Percentiles rank a stretch among this genome's conserved stretches.
These are phyloP conservation scores for Geotrichum siamense DNA, from an alignment of 1,139 yeast genomes.

Conservation along the genomic window DNA sequence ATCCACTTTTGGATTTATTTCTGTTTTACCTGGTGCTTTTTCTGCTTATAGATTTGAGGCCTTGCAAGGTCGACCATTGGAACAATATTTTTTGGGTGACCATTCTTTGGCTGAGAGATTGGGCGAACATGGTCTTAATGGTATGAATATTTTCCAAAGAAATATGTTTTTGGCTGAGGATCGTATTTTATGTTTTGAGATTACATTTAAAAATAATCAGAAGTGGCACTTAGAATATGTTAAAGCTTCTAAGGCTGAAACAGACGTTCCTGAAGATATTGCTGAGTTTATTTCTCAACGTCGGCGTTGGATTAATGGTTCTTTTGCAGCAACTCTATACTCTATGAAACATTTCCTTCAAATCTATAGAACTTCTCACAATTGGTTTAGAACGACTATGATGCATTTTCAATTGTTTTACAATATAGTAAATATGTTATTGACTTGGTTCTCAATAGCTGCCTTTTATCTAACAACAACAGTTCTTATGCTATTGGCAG, in stretches of 20 bases:
- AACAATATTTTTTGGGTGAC: conserved; percentile 90
- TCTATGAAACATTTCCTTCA: conserved; percentile 65
- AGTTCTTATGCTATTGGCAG: conserved; percentile 38
- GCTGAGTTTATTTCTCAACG: conserved; percentile 86
- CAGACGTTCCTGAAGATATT: conserved; percentile 87
- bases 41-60: conserved; percentile 85
- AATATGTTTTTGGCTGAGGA: conserved; percentile 96
- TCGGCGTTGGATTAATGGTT: conserved; percentile 94
- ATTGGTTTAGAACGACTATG: conserved; percentile 58
- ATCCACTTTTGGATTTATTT: conserved; percentile 78
- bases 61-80: conserved; percentile 71
- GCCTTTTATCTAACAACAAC: conserved; percentile 73
- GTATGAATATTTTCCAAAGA: conserved; percentile 69
- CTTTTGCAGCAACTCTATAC: conserved; percentile 90
- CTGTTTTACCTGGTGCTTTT: conserved; percentile 89
- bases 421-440: conserved; percentile 57
- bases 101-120: conserved; percentile 43
- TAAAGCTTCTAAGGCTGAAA: conserved; percentile 85
- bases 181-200: conserved; percentile 88
- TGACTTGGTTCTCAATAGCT: conserved; percentile 79
- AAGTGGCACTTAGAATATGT: conserved; percentile 87
- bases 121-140: conserved; percentile 43
- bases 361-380: conserved; percentile 75
- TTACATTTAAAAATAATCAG: conserved; percentile 68
- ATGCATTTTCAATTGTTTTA: conserved; percentile 72